Percentiles rank a stretch among this genome's conserved stretches.
phyloP scores from a whole-genome alignment of 2,329 filamentous ascomycete genomes.

The Fusarium algeriense region DNA sequence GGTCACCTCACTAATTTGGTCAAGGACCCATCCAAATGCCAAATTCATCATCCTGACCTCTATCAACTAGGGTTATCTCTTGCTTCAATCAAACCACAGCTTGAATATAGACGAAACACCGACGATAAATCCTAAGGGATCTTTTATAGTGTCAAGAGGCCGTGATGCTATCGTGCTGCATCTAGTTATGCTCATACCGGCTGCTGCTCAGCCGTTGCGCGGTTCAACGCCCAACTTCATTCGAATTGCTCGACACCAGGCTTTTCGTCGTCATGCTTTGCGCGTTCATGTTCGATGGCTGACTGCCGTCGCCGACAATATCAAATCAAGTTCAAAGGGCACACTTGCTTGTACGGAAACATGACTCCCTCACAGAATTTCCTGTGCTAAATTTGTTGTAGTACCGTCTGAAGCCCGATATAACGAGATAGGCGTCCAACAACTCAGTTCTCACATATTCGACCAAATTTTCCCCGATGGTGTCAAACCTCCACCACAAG shows the following conservation, averaged over 20 bases:
- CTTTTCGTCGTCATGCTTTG: constrained; percentile 54
- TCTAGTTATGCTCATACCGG: constrained; percentile 49
- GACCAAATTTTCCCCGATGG: constrained; percentile 80
- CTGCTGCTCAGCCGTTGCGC: constrained; percentile 55
- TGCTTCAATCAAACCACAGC: constrained; percentile 14
- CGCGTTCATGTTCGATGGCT: constrained; percentile 60
- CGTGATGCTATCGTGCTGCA: constrained; percentile 45
- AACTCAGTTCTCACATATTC: constrained; percentile 86
- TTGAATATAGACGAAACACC: constrained; percentile 9
- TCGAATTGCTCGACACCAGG: constrained; percentile 63
- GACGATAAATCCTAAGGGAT: constrained; percentile 23
- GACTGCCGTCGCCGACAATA: constrained; percentile 50
- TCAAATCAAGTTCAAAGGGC: constrained; percentile 31
- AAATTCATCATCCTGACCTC: constrained; percentile 36
- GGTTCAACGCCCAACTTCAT: constrained; percentile 61
- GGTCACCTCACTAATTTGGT: constrained; percentile 30
- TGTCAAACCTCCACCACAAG: constrained; percentile 68
- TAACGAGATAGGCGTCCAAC: constrained; percentile 95
- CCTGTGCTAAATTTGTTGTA: constrained; percentile 35
- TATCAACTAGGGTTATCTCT: constrained; percentile 1
- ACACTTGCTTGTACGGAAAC: constrained; percentile 58
- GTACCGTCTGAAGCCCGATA: constrained; percentile 74
- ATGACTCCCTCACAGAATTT: neutral
- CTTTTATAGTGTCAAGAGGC: constrained; percentile 1
- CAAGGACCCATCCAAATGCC: constrained; percentile 29